These are phyloP conservation scores for Domatiomyces catenatus DNA, from an alignment of 2,329 filamentous ascomycete species.

Conservation along the genomic window DNA sequence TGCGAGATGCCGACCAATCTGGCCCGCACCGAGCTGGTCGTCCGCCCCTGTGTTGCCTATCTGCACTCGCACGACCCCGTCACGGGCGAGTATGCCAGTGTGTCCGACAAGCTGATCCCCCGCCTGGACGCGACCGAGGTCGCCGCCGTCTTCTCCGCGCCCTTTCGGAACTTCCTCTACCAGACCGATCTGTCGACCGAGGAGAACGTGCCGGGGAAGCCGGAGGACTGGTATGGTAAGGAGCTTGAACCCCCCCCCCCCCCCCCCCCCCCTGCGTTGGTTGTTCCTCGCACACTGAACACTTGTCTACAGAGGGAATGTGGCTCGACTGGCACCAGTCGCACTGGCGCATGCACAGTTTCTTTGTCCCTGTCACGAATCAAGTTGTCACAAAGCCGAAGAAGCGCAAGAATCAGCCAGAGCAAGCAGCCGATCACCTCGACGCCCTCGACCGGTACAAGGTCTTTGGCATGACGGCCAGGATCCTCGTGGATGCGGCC, in stretches of 20 bases:
- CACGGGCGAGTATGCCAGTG: constrained; percentile 32
- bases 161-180: constrained; percentile 68
- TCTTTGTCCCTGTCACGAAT: constrained; percentile 66
- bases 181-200: constrained; percentile 39
- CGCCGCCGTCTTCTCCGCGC: constrained; percentile 81
- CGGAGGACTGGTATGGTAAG: constrained; percentile 55
- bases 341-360: constrained; percentile 81
- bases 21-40: constrained; percentile 56
- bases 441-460: constrained; percentile 49
- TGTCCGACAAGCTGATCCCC: constrained; percentile 60
- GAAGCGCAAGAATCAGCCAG: constrained; percentile 28
- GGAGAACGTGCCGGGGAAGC: constrained; percentile 27
- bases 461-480: constrained; percentile 89
- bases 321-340: constrained; percentile 69
- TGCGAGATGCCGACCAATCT: constrained; percentile 67
- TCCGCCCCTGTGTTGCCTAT: constrained; percentile 63
- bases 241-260: no score
- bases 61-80: constrained; percentile 46
- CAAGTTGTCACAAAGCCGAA: constrained; percentile 51
- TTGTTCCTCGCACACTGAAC: not conserved
- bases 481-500: constrained; percentile 78
- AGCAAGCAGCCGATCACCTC: constrained; percentile 21
- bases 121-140: constrained; percentile 78
- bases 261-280: no score
- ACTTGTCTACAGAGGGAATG: constrained; percentile 38